Base-by-base conservation (phyloP, 345 rosid genomes). In the Brassica cretica region DNA sequence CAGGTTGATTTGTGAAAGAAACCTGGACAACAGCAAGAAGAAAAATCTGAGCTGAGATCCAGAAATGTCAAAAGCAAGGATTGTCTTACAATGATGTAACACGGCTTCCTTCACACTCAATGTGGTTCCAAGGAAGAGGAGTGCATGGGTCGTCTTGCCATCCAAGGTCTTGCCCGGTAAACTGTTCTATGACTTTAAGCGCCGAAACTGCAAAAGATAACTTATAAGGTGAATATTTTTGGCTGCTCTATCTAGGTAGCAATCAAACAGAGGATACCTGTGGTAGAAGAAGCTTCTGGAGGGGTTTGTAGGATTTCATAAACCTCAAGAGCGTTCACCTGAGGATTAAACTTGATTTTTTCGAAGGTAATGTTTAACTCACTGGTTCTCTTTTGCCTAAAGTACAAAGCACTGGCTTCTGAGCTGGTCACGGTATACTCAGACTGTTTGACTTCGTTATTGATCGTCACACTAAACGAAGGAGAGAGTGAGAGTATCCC, bases 91-190 rank as follows among this genome's bases (percentile, higher is more conserved):
- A 65, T 81, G 98, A 90, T 79, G 93, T 90, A 44, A 93, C 92
- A 5, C 44, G 66, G 88, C 75, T 89, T 81, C 91, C 96, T 84
- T 90, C 93, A 75, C 97, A 94, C 78, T 81, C 76, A 32, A 94
- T 74, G 74, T 81, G 93, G 76, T 85, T 85, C 96, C 97, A 94
- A 19, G 85, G 77, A 64, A 61, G 78, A 0, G 96, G 98, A 77
- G 87, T 91, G 80, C 98, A 94, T 15, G 98, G 98, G 74, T 94
- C 97, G 66, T 94, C 97, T 85, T 87, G 84, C 98, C 98, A 94
- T 32, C 85, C 85, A 25, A 94, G 89, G 85, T 92, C 94, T 11
- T 89, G 79, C 27, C 93, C 92, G 2, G 89, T 84, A 30, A 85
- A 87, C 74, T 92, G 92, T 79, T 92, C 89, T 41, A 94, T 92